Evolutionary conservation across 805 yeast species (phyloP).

Genomic region (Candida anglica): DNA sequence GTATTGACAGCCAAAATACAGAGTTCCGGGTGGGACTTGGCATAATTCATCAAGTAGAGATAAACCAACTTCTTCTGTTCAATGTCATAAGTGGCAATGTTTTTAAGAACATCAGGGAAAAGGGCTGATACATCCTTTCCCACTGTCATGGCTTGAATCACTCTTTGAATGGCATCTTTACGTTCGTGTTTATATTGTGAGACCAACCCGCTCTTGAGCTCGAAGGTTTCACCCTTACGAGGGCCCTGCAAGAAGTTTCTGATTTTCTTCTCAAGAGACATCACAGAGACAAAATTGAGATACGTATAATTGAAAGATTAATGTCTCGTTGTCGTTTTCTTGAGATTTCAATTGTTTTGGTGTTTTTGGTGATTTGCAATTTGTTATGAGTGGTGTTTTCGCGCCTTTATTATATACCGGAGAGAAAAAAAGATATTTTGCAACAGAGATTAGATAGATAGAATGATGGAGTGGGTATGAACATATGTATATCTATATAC

Average conservation of each 20-base stretch:
- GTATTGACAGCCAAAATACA: slow-evolving; percentile 96
- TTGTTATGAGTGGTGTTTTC: background rate
- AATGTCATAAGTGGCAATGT: slow-evolving; percentile 93
- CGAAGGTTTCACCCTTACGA: slow-evolving; percentile 75
- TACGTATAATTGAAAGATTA: background rate
- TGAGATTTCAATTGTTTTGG: background rate
- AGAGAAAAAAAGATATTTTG: background rate
- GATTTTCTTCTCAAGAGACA: slow-evolving; percentile 42
- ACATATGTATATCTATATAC: no score
- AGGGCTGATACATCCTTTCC: slow-evolving; percentile 94
- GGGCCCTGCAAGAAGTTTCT: slow-evolving; percentile 42
- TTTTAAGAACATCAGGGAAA: slow-evolving; percentile 94
- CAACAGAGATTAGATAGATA: no score
- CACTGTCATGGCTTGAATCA: slow-evolving; percentile 96
- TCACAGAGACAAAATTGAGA: slow-evolving; percentile 6
- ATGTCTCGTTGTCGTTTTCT: background rate
- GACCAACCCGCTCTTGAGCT: slow-evolving; percentile 83
- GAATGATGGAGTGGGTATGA: no score
- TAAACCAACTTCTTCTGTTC: slow-evolving; percentile 97
- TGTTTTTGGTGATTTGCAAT: background rate
- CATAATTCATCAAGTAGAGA: slow-evolving; percentile 93
- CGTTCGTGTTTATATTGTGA: slow-evolving; percentile 93
- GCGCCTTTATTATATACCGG: background rate
- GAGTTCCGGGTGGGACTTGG: slow-evolving; percentile 92
- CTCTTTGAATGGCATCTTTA: slow-evolving; percentile 94